These are phyloP conservation scores for Talaromyces pinophilus DNA, from an alignment of 2,329 filamentous ascomycete species.

Conservation along the genomic window DNA sequence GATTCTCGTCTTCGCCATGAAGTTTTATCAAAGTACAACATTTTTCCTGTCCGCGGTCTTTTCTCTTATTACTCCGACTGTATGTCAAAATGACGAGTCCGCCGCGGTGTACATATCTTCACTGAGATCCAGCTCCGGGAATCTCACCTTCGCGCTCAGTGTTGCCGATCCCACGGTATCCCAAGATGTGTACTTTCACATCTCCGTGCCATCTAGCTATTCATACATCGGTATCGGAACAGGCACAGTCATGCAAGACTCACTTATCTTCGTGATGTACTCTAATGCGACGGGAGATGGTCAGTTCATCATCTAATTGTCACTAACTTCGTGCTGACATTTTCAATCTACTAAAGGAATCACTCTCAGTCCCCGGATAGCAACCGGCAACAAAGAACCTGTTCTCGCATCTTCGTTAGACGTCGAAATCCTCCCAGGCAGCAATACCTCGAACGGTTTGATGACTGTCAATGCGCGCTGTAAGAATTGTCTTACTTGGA, in stretches of 20 bases:
- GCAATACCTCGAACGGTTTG: constrained; percentile 7
- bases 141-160: constrained; percentile 18
- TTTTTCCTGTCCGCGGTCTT: neutral
- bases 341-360: constrained; percentile 5
- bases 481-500: constrained; percentile 15
- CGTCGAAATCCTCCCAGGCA: constrained; percentile 12
- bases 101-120: constrained; percentile 13
- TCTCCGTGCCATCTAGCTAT: constrained; percentile 19
- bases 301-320: neutral
- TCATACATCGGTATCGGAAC: constrained; percentile 19
- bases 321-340: neutral
- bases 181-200: constrained; percentile 15
- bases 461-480: constrained; percentile 20
- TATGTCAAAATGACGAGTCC: constrained; percentile 15
- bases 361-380: constrained; percentile 16
- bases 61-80: constrained; percentile 6
- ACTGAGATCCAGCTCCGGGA: neutral
- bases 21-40: constrained; percentile 1
- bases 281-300: constrained; percentile 15
- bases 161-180: constrained; percentile 15
- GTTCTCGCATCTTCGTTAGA: constrained; percentile 3
- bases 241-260: constrained; percentile 17
- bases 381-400: constrained; percentile 14
- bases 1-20: neutral
- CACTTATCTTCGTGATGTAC: constrained; percentile 13